Evolutionary conservation across 768 basidiomycete genomes (phyloP), one percentile per base, ranked within the genome.

Genomic region (Russula virescens): DNA sequence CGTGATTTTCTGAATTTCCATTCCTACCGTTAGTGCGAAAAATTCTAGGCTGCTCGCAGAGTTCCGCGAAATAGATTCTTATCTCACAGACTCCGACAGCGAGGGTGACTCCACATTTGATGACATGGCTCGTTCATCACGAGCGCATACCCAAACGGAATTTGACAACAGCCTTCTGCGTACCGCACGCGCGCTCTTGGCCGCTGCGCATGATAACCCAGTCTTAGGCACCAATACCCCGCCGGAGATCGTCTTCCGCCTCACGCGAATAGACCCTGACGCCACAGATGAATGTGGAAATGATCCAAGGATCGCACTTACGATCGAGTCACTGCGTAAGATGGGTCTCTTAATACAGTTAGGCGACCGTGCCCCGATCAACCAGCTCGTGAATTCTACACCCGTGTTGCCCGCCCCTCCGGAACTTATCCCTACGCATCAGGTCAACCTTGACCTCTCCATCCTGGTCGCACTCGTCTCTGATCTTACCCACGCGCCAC

Each of bases 1-100:
- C 38, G 38, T 52, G 28, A 21, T 49, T 61, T 66, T 53, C 13
- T n/a, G 8, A 38, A 40, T 54, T 51, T 26, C 26, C 28, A 46
- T 58, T 28, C 13, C 13, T 19, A 8, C 21, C 2, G 19, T 0
- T 68, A 94, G 91, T 11, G 83, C 88, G 11, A 94, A 88, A 69
- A 89, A 90, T 63, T 78, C 84, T 4, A 84, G 89, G 1, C 76
- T 96, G 31, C 73, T 88, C 5, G 81, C 87, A 35, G 93, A 96
- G 71, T 88, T 96, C 65, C 81, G 85, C 40, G 92, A 94, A 74
- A 81, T 90, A 35, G 93, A 94, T 66, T 89, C 89, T 2, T 92
- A 91, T 71, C 69, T 87, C 18, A 87, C 86, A 2, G 85, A 85
- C 19, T 81, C 81, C 8, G 78, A 79, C 26, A 78, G 81, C 40